Evolutionary conservation across 192 early-diverging fungal genomes (phyloP).

Genomic region (Podila horticola): DNA sequence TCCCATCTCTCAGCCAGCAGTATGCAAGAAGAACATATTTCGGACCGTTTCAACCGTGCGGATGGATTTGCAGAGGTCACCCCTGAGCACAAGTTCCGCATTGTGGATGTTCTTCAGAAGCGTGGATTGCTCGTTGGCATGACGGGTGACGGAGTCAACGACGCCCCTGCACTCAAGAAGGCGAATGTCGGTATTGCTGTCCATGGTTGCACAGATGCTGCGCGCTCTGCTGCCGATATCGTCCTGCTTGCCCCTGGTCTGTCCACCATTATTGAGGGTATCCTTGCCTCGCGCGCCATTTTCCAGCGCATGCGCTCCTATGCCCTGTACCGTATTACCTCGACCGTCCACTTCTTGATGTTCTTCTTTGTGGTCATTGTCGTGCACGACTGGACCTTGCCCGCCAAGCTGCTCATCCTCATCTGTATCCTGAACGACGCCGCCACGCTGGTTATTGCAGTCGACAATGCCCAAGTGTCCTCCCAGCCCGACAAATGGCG

Average conservation of each 20-base stretch:
- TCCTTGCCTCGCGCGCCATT: slow-evolving; percentile 75
- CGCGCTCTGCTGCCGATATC: slow-evolving; percentile 82
- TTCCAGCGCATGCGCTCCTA: slow-evolving; percentile 81
- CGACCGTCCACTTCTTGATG: slow-evolving; percentile 81
- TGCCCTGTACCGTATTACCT: slow-evolving; percentile 78
- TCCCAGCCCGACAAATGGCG: slow-evolving; percentile 78
- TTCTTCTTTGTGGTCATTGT: slow-evolving; percentile 82
- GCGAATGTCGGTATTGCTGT: slow-evolving; percentile 87
- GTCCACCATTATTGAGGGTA: slow-evolving; percentile 80
- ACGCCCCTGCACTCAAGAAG: slow-evolving; percentile 85
- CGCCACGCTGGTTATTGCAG: slow-evolving; percentile 76
- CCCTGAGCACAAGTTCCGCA: slow-evolving; percentile 82
- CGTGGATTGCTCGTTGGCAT: slow-evolving; percentile 69
- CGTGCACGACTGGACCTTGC: slow-evolving; percentile 71
- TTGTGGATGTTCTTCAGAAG: slow-evolving; percentile 77
- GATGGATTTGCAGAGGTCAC: slow-evolving; percentile 86
- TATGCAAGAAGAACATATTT: slow-evolving; percentile 59
- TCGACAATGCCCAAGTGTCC: slow-evolving; percentile 77
- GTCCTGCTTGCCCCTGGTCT: slow-evolving; percentile 74
- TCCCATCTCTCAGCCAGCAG: slow-evolving; percentile 58
- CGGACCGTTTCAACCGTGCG: slow-evolving; percentile 64
- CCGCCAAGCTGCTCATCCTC: slow-evolving; percentile 71
- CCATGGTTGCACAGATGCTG: slow-evolving; percentile 80
- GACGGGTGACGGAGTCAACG: slow-evolving; percentile 89
- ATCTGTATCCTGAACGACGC: slow-evolving; percentile 80